Evolutionary conservation across 2,329 filamentous ascomycete genomes (phyloP).

Genomic region (Lecanosticta acicola): DNA sequence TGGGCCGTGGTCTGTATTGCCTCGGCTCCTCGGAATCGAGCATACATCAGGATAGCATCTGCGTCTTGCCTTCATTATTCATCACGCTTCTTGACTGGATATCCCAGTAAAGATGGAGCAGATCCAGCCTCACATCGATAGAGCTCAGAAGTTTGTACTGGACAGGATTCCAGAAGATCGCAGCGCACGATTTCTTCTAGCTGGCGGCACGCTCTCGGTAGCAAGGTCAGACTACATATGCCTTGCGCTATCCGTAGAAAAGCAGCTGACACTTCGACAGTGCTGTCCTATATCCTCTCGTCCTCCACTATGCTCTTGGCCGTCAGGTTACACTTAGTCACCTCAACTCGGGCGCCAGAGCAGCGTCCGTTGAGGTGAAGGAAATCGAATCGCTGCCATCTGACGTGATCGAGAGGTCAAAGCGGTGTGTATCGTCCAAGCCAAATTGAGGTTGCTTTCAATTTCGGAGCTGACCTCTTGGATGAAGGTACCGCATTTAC

Average conservation of each 20-base stretch:
- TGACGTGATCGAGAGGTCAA: constrained; percentile 15
- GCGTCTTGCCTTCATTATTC: no score
- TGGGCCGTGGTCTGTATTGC: no score
- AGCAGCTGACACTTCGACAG: background rate
- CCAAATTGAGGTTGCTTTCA: background rate
- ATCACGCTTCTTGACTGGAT: no score
- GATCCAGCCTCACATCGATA: constrained; percentile 9
- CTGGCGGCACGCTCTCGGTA: constrained; percentile 13
- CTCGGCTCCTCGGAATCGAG: no score
- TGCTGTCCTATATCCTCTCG: constrained; percentile 14
- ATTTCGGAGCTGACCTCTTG: background rate
- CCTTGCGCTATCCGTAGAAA: background rate
- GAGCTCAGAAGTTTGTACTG: constrained; percentile 8
- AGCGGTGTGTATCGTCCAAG: background rate
- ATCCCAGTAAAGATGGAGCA: constrained; percentile 6
- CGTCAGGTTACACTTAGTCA: constrained; percentile 17
- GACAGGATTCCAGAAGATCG: constrained; percentile 14
- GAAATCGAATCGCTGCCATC: constrained; percentile 16
- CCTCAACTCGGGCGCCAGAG: constrained; percentile 13
- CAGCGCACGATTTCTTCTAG: constrained; percentile 14
- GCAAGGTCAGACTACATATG: constrained; percentile 16
- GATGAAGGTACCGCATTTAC: constrained; percentile 9
- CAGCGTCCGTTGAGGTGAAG: constrained; percentile 17
- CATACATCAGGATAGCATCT: no score
- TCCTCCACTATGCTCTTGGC: constrained; percentile 16